phyloP scores from a whole-genome alignment of 768 basidiomycete genomes.

The Boletus rex-veris region DNA sequence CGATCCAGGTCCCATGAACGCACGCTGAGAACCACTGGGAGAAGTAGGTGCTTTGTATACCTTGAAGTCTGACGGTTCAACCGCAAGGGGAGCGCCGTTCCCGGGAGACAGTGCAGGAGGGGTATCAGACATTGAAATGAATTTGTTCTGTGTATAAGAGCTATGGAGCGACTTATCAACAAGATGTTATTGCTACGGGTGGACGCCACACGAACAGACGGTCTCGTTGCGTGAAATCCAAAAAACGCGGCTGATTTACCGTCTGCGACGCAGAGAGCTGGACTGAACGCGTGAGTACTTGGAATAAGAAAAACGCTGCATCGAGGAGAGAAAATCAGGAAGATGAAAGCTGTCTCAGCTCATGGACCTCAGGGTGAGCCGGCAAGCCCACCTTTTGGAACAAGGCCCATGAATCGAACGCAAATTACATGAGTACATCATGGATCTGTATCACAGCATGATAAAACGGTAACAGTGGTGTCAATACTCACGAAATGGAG shows the following conservation, averaged over 20 bases:
- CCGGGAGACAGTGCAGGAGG: slow-evolving; percentile 1
- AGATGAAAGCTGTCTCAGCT: slow-evolving; percentile 63
- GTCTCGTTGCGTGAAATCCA: slow-evolving; percentile 5
- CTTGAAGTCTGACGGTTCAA: slow-evolving; percentile 37
- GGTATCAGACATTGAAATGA: slow-evolving; percentile 27
- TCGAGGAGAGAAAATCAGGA: slow-evolving; percentile 40
- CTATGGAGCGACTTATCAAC: slow-evolving; percentile 17
- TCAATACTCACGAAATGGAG: slow-evolving; percentile 14
- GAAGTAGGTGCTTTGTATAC: slow-evolving; percentile 45
- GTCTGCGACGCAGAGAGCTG: neutral
- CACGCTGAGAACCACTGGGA: slow-evolving; percentile 31
- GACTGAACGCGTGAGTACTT: slow-evolving; percentile 3
- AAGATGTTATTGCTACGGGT: slow-evolving; percentile 7
- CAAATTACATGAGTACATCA: slow-evolving; percentile 82
- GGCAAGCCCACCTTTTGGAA: slow-evolving; percentile 76
- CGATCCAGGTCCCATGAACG: slow-evolving; percentile 19
- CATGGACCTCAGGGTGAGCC: slow-evolving; percentile 62
- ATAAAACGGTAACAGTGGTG: neutral
- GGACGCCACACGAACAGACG: slow-evolving; percentile 11
- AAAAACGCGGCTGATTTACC: neutral
- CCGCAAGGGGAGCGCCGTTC: neutral
- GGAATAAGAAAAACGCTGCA: neutral
- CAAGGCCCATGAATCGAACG: slow-evolving; percentile 69
- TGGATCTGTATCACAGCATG: slow-evolving; percentile 20
- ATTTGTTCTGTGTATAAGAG: slow-evolving; percentile 9